Conservation (phyloP, 2,329 filamentous ascomycete species). For the Hymenoscyphus repandus region DNA sequence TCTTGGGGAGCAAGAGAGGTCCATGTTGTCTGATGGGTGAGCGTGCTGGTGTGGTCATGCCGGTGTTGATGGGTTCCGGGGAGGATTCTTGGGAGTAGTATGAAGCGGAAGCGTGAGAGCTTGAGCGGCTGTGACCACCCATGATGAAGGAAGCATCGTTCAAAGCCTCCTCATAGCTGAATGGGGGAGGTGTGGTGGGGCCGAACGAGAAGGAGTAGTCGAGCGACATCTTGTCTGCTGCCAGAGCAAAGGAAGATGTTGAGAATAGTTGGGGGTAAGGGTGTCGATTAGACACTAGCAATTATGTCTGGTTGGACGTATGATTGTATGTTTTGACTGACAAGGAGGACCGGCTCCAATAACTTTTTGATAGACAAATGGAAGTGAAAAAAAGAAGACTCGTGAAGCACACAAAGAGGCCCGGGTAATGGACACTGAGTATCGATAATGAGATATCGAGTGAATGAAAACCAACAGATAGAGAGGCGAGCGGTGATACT, state of each 20-base stretch:
- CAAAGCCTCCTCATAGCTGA: slow-evolving; percentile 51
- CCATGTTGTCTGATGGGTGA: slow-evolving; percentile 75
- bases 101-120: slow-evolving; percentile 28
- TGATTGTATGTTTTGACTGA: too few relatives aligned
- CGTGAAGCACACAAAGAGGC: slow-evolving; percentile 28
- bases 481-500: slow-evolving; percentile 25
- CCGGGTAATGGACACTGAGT: slow-evolving; percentile 23
- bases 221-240: slow-evolving; percentile 53
- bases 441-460: slow-evolving; percentile 22
- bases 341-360: slow-evolving; percentile 29
- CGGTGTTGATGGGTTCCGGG: slow-evolving; percentile 63
- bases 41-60: slow-evolving; percentile 62
- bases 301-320: slow-evolving; percentile 16
- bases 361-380: slow-evolving; percentile 14
- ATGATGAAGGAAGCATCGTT: slow-evolving; percentile 48
- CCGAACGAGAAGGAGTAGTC: slow-evolving; percentile 54
- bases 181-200: slow-evolving; percentile 45
- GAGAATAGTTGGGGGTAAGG: slow-evolving; percentile 7
- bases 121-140: slow-evolving; percentile 32
- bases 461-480: slow-evolving; percentile 28
- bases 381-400: slow-evolving; percentile 27
- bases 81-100: slow-evolving; percentile 65
- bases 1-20: slow-evolving; percentile 77
- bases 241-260: slow-evolving; percentile 38
- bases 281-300: slow-evolving; percentile 27